These are phyloP conservation scores for Evernia prunastri DNA, from an alignment of 495 filamentous ascomycete species.

Conservation along the genomic window DNA sequence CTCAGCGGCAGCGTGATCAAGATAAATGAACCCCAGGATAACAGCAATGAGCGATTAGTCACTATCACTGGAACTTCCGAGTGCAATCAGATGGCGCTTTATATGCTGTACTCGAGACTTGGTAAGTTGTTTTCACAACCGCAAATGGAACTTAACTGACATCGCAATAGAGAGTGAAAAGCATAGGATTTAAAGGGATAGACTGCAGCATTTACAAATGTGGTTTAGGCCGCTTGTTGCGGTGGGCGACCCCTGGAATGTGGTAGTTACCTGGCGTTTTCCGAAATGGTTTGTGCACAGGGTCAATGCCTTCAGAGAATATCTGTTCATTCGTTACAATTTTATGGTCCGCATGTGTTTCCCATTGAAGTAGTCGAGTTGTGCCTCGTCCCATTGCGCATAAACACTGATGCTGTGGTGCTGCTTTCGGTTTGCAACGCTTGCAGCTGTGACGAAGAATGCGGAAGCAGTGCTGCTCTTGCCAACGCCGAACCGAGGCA, in stretches of 20 bases:
- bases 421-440: not conserved
- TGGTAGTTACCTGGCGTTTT: slow-evolving; percentile 6
- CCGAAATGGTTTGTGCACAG: not conserved
- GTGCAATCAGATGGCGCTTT: slow-evolving; percentile 97
- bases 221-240: slow-evolving; percentile 10
- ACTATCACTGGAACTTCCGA: slow-evolving; percentile 97
- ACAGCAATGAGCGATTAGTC: slow-evolving; percentile 94
- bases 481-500: not conserved
- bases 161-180: slow-evolving; percentile 68
- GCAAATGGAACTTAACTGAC: slow-evolving; percentile 25
- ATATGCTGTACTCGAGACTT: slow-evolving; percentile 96
- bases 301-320: not conserved
- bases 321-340: not conserved
- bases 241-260: slow-evolving; percentile 13
- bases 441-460: not conserved
- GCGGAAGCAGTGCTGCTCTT: not conserved
- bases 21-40: slow-evolving; percentile 99
- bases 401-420: not conserved
- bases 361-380: no score
- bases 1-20: slow-evolving; percentile 98
- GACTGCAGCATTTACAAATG: not conserved
- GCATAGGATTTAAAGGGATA: slow-evolving; percentile 53
- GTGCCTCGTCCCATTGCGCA: not conserved
- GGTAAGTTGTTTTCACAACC: slow-evolving; percentile 57
- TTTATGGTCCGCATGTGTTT: not conserved